Evolutionary conservation across 768 basidiomycete genomes (phyloP).

Genomic region (Gelatoporia subvermispora): DNA sequence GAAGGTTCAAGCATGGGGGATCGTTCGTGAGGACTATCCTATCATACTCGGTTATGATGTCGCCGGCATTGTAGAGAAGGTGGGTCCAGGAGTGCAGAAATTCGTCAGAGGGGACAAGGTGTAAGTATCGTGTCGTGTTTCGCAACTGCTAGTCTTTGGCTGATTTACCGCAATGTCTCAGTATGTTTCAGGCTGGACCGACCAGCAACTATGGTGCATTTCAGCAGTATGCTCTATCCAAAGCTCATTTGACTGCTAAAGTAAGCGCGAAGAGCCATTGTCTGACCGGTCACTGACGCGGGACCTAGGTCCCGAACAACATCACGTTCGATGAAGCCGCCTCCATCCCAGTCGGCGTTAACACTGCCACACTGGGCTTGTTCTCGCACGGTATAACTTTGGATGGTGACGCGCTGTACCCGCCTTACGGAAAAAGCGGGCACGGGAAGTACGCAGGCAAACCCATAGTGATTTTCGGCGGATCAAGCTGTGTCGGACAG

Average conservation of each 20-base stretch:
- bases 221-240: conserved; percentile 20
- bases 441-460: conserved; percentile 27
- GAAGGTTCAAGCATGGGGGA: conserved; percentile 23
- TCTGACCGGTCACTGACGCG: background rate
- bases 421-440: conserved; percentile 30
- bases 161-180: too few relatives aligned
- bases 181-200: too few relatives aligned
- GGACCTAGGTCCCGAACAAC: background rate
- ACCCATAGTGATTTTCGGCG: conserved; percentile 33
- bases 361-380: conserved; percentile 29
- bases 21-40: conserved; percentile 31
- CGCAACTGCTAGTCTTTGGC: too few relatives aligned
- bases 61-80: conserved; percentile 34
- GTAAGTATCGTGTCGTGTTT: conserved; percentile 16
- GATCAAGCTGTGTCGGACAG: conserved; percentile 34
- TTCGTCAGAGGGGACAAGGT: conserved; percentile 35
- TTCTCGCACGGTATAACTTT: conserved; percentile 22
- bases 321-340: conserved; percentile 33
- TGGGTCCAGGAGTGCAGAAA: conserved; percentile 33
- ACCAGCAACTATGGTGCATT: background rate
- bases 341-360: conserved; percentile 29
- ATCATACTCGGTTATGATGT: conserved; percentile 34
- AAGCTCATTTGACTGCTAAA: conserved; percentile 15
- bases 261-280: conserved; percentile 8
- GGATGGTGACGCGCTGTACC: conserved; percentile 22